Percentiles rank a stretch among this genome's conserved stretches.
These are phyloP conservation scores for grape (Vitis vinifera) DNA, from an alignment of 164 flowering plant species.

Conservation along the genomic window ASM3070453v1 NC_081806.1:774501-775000, in stretches of 20 bases:
- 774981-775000: constrained; percentile 57
- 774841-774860: constrained; percentile 64
- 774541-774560: constrained; percentile 60
- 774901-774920: constrained; percentile 73
- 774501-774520: constrained; percentile 65
- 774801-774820: constrained; percentile 27
- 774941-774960: constrained; percentile 48
- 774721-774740: constrained; percentile 36
- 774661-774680: constrained; percentile 36
- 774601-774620: constrained; percentile 61
- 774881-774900: constrained; percentile 60
- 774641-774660: constrained; percentile 59
- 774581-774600: constrained; percentile 75
- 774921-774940: constrained; percentile 73
- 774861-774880: constrained; percentile 38
- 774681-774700: constrained; percentile 77
- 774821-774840: constrained; percentile 53
- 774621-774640: constrained; percentile 91
- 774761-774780: too few relatives aligned
- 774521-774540: constrained; percentile 74
- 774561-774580: constrained; percentile 50
- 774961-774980: constrained; percentile 55
- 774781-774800: too few relatives aligned
- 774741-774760: neutral
- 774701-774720: constrained; percentile 56